These are phyloP conservation scores for Calonectria multiphialidica DNA, from an alignment of 2,329 filamentous ascomycete species.

Conservation along the genomic window DNA sequence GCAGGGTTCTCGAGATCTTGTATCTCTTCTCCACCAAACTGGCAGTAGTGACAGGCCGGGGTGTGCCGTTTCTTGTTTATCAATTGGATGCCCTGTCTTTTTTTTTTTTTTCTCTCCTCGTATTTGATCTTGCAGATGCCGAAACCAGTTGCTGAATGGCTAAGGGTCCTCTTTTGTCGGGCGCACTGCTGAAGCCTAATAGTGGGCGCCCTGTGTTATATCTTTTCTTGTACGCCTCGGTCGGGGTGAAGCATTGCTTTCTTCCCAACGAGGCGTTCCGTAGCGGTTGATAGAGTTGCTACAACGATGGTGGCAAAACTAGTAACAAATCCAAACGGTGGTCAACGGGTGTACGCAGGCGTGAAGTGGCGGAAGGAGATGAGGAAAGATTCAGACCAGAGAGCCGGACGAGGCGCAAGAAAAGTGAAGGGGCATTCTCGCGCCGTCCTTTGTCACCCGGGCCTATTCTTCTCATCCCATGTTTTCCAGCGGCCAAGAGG, in stretches of 20 bases:
- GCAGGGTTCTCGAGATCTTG: conserved; percentile 16
- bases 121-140: background rate
- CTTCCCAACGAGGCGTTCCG: background rate
- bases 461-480: background rate
- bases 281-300: background rate
- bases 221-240: background rate
- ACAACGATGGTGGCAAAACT: background rate
- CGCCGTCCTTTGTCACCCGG: background rate
- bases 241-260: conserved; percentile 12
- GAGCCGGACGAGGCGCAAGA: background rate
- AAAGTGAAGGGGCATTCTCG: conserved; percentile 1
- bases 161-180: background rate
- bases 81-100: background rate
- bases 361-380: background rate
- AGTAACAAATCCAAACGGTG: background rate
- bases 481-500: background rate
- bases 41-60: conserved; percentile 18
- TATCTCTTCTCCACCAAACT: conserved; percentile 19
- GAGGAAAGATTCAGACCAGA: background rate
- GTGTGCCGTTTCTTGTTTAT: conserved; percentile 15
- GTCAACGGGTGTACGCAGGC: background rate
- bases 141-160: background rate
- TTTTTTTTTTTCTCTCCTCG: background rate
- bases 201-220: background rate
- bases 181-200: background rate